Percentiles rank a stretch among this genome's conserved stretches.
Evolutionary conservation across 352 stramenopile genomes (phyloP).

Genomic region (Aphanomyces cochlioides): DNA sequence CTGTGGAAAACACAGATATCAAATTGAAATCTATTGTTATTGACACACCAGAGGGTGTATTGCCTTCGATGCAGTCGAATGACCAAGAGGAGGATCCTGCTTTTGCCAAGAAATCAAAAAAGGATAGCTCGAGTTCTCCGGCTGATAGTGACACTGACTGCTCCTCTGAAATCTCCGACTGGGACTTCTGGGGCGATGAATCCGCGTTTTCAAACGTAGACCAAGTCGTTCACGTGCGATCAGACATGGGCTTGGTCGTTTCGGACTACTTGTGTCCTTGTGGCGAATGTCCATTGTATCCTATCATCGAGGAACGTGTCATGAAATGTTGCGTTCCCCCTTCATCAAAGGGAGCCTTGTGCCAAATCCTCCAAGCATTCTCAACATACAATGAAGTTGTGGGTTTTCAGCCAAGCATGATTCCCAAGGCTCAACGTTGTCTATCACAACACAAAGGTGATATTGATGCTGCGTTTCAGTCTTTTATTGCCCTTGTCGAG

Average conservation of each 20-base stretch:
- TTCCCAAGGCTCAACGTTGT: constrained; percentile 49
- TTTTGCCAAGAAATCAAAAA: too few species aligned
- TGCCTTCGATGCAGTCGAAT: too few species aligned
- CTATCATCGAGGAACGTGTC: constrained; percentile 40
- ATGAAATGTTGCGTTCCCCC: constrained; percentile 7
- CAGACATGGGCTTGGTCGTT: background rate
- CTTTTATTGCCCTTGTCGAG: constrained; percentile 46
- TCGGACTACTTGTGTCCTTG: constrained; percentile 62
- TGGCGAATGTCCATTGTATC: constrained; percentile 60
- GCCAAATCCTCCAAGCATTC: constrained; percentile 57
- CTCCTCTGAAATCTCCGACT: background rate
- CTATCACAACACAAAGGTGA: constrained; percentile 51
- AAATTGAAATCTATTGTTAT: too few species aligned
- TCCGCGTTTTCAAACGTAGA: background rate
- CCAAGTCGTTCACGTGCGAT: background rate
- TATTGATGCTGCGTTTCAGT: constrained; percentile 57
- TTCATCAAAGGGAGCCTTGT: constrained; percentile 37
- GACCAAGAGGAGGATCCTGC: too few species aligned
- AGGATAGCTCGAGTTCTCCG: too few species aligned
- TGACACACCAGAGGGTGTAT: too few species aligned
- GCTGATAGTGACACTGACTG: background rate
- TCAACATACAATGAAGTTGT: constrained; percentile 69
- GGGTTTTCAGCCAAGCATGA: constrained; percentile 53
- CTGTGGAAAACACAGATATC: too few species aligned
- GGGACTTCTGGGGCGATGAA: background rate